A percentile compares a stretch with the other conserved stretches of the same genome.
These are phyloP conservation scores for Vitis rotundifolia DNA, from an alignment of 164 flowering plant genomes.

Conservation along the genomic window DNA sequence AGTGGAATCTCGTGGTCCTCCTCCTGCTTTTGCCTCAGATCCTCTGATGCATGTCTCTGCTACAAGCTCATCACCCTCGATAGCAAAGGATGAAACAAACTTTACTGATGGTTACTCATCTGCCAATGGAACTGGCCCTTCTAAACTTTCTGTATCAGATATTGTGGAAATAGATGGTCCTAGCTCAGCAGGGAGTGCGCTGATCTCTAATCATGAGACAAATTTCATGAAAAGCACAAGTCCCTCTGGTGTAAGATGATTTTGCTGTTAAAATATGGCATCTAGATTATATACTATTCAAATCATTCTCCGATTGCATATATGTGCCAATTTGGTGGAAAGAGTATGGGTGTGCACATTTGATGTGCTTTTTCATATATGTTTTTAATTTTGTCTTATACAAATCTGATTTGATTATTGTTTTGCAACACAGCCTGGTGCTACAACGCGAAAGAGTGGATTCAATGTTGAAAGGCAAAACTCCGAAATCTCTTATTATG, in stretches of 20 bases:
- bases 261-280: slow-evolving; percentile 7
- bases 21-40: slow-evolving; percentile 93
- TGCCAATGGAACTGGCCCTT: slow-evolving; percentile 34
- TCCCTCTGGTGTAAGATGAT: slow-evolving; percentile 70
- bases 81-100: slow-evolving; percentile 26
- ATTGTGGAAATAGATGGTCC: slow-evolving; percentile 78
- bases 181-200: slow-evolving; percentile 36
- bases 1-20: slow-evolving; percentile 63
- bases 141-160: slow-evolving; percentile 46
- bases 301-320: not conserved
- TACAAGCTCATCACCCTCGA: slow-evolving; percentile 26
- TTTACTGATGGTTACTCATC: slow-evolving; percentile 30
- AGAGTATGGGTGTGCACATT: not conserved
- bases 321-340: not conserved
- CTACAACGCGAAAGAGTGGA: slow-evolving; percentile 75
- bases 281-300: not conserved
- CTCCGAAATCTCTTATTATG: slow-evolving; percentile 87
- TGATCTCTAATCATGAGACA: too few relatives aligned
- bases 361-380: not conserved
- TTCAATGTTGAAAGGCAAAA: slow-evolving; percentile 68
- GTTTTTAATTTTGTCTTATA: slow-evolving; percentile 1
- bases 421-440: slow-evolving; percentile 63
- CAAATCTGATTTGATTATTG: slow-evolving; percentile 6
- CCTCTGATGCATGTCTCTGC: slow-evolving; percentile 51
- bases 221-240: slow-evolving; percentile 55